These are phyloP conservation scores for Capsicum chinense DNA, from an alignment of 257 asterid species.

Conservation along the genomic window DNA sequence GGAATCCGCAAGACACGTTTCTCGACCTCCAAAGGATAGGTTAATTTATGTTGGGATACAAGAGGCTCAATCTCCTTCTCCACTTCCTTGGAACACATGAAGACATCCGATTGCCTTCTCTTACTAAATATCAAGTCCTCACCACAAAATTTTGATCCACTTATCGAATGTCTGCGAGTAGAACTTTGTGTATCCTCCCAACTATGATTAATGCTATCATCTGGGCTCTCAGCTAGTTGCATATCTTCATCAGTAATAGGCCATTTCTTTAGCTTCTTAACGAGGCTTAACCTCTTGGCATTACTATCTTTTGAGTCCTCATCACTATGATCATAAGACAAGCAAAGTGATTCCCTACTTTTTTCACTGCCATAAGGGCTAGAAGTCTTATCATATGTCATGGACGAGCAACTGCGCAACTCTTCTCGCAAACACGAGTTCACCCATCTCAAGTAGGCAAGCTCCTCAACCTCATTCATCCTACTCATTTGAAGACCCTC, in stretches of 20 bases:
- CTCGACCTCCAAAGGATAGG: conserved; percentile 67
- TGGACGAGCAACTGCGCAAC: conserved; percentile 54
- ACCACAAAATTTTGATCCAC: conserved; percentile 63
- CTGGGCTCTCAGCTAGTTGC: conserved; percentile 47
- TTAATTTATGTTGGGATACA: conserved; percentile 52
- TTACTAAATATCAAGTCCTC: conserved; percentile 59
- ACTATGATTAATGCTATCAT: conserved; percentile 37
- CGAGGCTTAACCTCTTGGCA: conserved; percentile 54
- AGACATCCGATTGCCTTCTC: conserved; percentile 83
- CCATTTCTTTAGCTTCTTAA: conserved; percentile 84
- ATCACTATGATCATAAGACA: conserved; percentile 56
- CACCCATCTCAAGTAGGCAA: conserved; percentile 87
- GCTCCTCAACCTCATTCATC: conserved; percentile 93
- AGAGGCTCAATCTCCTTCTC: conserved; percentile 54
- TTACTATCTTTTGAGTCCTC: conserved; percentile 57
- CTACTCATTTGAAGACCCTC: conserved; percentile 90
- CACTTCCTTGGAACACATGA: conserved; percentile 65
- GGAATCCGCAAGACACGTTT: conserved; percentile 77
- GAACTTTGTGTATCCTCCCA: conserved; percentile 56
- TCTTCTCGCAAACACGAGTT: conserved; percentile 85
- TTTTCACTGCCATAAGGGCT: conserved; percentile 52
- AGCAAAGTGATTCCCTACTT: conserved; percentile 60
- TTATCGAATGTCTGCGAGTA: conserved; percentile 77
- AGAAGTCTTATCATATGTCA: conserved; percentile 44
- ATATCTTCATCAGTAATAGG: conserved; percentile 76